A percentile compares a stretch with the other conserved stretches of the same genome.
Evolutionary conservation across 2,329 filamentous ascomycete genomes (phyloP).

Genomic region (Pestalotiopsis sp.): DNA sequence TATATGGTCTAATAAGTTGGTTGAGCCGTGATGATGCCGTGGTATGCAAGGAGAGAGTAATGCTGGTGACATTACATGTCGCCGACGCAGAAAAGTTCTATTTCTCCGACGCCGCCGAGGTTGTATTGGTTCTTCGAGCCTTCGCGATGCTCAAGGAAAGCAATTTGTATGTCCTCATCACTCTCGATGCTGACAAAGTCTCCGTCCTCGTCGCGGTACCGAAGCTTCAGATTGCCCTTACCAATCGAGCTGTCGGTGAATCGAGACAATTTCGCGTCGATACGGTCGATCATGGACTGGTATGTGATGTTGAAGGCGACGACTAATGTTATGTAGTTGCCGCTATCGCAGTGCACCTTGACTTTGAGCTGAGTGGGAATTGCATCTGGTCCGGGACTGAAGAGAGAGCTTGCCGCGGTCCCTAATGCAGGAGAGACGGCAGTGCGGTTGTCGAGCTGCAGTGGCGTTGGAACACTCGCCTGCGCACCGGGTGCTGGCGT

Average conservation of each 20-base stretch:
- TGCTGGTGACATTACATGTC: conserved; percentile 33
- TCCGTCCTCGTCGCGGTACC: conserved; percentile 89
- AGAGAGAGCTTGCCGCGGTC: conserved; percentile 37
- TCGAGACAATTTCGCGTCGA: conserved; percentile 90
- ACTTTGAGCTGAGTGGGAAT: conserved; percentile 84
- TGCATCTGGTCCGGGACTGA: conserved; percentile 51
- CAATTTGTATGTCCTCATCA: conserved; percentile 95
- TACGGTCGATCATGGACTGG: conserved; percentile 89
- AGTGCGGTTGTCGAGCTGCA: conserved; percentile 41
- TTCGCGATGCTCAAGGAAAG: conserved; percentile 93
- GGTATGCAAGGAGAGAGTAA: background rate
- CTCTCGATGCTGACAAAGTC: conserved; percentile 93
- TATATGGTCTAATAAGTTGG: background rate
- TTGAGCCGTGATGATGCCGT: background rate
- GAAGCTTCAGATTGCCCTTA: conserved; percentile 80
- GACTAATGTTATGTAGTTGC: conserved; percentile 92
- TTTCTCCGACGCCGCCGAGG: conserved; percentile 79
- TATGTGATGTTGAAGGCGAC: conserved; percentile 95
- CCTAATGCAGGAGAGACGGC: conserved; percentile 52
- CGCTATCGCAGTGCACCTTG: conserved; percentile 84
- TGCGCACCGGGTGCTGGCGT: conserved; percentile 42
- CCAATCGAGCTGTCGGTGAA: conserved; percentile 85
- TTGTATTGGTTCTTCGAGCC: conserved; percentile 54
- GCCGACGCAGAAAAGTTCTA: conserved; percentile 80
- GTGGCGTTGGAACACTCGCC: conserved; percentile 34